These are phyloP conservation scores for Phytopythium oedochilum DNA, from an alignment of 352 stramenopile species.

Conservation along the genomic window DNA sequence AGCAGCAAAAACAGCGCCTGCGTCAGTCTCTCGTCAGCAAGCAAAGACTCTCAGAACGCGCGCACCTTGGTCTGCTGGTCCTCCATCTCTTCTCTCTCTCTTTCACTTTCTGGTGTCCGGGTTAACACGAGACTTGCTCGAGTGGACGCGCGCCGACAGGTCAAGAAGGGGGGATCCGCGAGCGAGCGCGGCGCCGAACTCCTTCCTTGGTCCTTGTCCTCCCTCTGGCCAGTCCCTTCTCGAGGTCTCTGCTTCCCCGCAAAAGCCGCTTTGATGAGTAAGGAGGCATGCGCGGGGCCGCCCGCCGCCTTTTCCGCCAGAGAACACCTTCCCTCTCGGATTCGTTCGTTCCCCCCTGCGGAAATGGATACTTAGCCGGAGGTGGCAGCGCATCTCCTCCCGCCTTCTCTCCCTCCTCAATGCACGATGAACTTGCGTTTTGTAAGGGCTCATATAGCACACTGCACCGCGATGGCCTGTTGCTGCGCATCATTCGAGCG, in stretches of 20 bases:
- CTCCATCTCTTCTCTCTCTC: slow-evolving; percentile 15
- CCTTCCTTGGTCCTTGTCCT: slow-evolving; percentile 1
- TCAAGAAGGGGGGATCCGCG: no score
- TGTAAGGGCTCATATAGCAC: neutral
- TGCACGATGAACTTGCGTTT: neutral
- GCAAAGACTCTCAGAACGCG: no score
- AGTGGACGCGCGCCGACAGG: no score
- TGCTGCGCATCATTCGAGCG: no score
- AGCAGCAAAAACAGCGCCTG: neutral
- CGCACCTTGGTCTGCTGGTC: slow-evolving; percentile 44
- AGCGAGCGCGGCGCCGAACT: no score
- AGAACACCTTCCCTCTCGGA: slow-evolving; percentile 5
- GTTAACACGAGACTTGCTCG: no score
- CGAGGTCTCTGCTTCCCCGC: slow-evolving; percentile 10
- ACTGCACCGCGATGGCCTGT: neutral
- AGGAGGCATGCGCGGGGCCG: neutral
- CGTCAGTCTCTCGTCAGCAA: no score
- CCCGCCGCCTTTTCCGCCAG: neutral
- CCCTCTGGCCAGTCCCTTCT: neutral
- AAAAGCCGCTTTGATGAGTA: slow-evolving; percentile 32
- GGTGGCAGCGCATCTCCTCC: neutral
- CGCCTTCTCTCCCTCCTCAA: neutral
- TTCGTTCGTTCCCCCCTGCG: slow-evolving; percentile 6
- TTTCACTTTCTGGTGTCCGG: neutral
- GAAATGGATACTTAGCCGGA: slow-evolving; percentile 3